Conservation (phyloP, 495 filamentous ascomycete genomes). For the Penicillium bovifimosum region DNA sequence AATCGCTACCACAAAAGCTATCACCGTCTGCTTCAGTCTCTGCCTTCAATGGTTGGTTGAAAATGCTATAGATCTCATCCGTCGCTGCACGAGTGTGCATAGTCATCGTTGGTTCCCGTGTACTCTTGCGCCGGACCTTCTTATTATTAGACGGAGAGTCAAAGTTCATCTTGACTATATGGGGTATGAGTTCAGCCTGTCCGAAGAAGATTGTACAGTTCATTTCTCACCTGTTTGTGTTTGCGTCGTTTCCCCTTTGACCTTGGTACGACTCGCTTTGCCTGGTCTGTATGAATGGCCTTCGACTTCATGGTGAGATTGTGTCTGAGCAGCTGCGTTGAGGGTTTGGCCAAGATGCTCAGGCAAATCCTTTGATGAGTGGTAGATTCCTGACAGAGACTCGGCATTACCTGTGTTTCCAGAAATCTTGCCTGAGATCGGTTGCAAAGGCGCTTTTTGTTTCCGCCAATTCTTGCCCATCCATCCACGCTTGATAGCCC, state of each 20-base stretch:
- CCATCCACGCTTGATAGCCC: conserved; percentile 76
- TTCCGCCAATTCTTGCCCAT: conserved; percentile 60
- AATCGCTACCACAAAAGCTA: conserved; percentile 48
- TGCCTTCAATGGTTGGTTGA: conserved; percentile 79
- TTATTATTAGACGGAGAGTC: conserved; percentile 74
- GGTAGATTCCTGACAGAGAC: conserved; percentile 6
- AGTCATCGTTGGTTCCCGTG: conserved; percentile 88
- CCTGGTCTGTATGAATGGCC: conserved; percentile 30
- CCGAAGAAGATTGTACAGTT: not conserved
- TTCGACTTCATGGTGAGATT: conserved; percentile 28
- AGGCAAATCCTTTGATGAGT: conserved; percentile 17
- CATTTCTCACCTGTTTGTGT: conserved; percentile 69
- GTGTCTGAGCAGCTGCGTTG: conserved; percentile 18
- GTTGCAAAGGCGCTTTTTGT: conserved; percentile 34
- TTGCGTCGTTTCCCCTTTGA: conserved; percentile 51
- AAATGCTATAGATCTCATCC: conserved; percentile 94
- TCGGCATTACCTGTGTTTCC: conserved; percentile 28
- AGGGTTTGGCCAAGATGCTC: conserved; percentile 28
- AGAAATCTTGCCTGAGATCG: conserved; percentile 41
- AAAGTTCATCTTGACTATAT: conserved; percentile 80
- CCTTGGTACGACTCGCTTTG: conserved; percentile 61
- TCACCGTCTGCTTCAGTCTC: conserved; percentile 40
- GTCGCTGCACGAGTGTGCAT: conserved; percentile 91
- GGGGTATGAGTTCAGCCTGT: conserved; percentile 15
- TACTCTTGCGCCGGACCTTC: conserved; percentile 70